phyloP scores from a whole-genome alignment of 768 basidiomycete species.

The Tulasnella sp. region DNA sequence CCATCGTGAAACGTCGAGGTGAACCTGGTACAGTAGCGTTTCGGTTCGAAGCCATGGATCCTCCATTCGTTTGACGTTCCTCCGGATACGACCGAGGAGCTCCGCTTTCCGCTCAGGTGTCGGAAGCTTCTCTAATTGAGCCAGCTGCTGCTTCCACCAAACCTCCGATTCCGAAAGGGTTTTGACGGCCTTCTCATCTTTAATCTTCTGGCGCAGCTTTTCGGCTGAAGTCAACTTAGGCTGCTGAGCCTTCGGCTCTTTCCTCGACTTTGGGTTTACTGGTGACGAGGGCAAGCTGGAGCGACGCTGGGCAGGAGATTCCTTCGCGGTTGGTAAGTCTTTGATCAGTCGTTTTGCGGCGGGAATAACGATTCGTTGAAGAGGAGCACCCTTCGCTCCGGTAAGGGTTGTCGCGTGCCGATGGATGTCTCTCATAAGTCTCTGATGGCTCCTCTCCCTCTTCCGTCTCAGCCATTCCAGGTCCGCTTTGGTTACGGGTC shows the following conservation, averaged over 20 bases:
- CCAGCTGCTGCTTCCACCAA: conserved; percentile 62
- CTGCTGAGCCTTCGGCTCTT: background rate
- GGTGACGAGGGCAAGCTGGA: background rate
- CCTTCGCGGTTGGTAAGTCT: background rate
- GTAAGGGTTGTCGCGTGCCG: conserved; percentile 65
- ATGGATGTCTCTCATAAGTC: conserved; percentile 61
- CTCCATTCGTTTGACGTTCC: conserved; percentile 54
- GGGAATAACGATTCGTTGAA: conserved; percentile 60
- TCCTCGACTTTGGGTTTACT: background rate
- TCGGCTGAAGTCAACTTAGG: conserved; percentile 46
- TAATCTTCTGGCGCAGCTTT: conserved; percentile 52
- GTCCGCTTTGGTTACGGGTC: background rate
- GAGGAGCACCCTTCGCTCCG: conserved; percentile 59
- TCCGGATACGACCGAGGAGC: conserved; percentile 42
- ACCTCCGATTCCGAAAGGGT: conserved; percentile 47
- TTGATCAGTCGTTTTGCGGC: conserved; percentile 34
- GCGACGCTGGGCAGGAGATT: background rate
- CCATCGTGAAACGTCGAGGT: conserved; percentile 60
- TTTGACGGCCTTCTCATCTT: conserved; percentile 51
- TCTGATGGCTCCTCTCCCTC: conserved; percentile 49
- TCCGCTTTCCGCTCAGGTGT: conserved; percentile 45
- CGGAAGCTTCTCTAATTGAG: conserved; percentile 45
- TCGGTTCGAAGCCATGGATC: conserved; percentile 56
- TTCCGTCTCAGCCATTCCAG: background rate
- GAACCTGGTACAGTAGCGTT: conserved; percentile 55